Evolutionary conservation across 345 rosid genomes (phyloP), one percentile per base, ranked within the genome.

Genomic region (Populus ilicifolia): DNA sequence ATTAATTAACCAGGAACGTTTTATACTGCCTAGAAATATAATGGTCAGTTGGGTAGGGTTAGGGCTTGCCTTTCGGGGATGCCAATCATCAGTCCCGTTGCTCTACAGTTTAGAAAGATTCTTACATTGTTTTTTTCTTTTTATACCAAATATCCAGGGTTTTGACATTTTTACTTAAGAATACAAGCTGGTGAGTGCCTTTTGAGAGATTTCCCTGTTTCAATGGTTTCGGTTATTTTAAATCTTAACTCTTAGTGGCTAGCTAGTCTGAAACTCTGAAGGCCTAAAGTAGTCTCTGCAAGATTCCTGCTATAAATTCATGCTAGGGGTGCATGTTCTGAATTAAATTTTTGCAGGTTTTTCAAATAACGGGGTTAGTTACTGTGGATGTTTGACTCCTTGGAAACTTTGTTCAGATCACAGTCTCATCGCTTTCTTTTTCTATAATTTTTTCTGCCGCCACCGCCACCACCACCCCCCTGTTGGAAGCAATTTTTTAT

Each of bases 301-400:
- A 75, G 67, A 68, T 75, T 38, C 75, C 14, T 23, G 29, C 0
- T 39, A 11, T 25, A 25, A 16, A 29, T 10, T 27, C 27, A 25
- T 50, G 73, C 77, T 80, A 84, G 89, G 85, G 74, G 70, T 83
- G 43, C 70, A n/a, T 69, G 66, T 61, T 76, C 67, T 70, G 77
- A 70, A 76, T 70, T 71, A 10, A 27, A 39, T 43, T 29, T 69
- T 41, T 80, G 74, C 81, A 78, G 85, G 77, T 78, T 83, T 81
- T 77, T 79, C 43, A 70, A 33, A 77, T 63, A 46, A 78, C 71
- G 70, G 50, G 13, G 71, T 50, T 20, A 61, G 77, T 74, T 66
- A 70, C 80, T 74, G 72, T 82, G 70, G 85, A 77, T 77, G 82
- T 85, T 43, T 78, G 88, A 85, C 83, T 48, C 63, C 38, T 63